Base-by-base conservation (phyloP, 1,284 basidiomycete species). In the Cryptococcus hybrid region DNA sequence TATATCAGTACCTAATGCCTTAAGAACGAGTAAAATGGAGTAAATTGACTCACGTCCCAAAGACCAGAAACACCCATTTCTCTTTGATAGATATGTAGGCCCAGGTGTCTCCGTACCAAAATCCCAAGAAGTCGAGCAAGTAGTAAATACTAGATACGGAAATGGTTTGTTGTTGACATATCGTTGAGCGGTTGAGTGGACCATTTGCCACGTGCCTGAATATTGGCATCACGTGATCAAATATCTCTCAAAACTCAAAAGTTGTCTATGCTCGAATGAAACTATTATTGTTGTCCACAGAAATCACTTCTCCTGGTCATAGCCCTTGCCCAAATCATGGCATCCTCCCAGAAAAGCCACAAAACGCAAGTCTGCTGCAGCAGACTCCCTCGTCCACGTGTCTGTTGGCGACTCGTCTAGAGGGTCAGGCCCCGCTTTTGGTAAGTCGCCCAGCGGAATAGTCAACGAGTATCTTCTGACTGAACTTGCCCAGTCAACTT, bases 361-460 rank as follows among this genome's bases (percentile, higher is more conserved):
- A 67, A 47, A 73, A 58, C 62, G 71, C 36, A 75, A 73, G 61
- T 73, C 73, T 8, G 52, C 58, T 30, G 66, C 63, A 24, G 54
- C 47, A 8, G 57, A 58, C 18, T 7, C 43, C 18, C 34, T 48
- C 24, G 1, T 47, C 3, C 34, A 48, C 3, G 7, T 47, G 18
- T 15, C 24, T 30, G 18, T 57, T 67, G 11, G 51, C 59, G 13
- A 63, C 71, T 12, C 48, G 57, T 8, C 55, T 69, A 24, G 65
- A 56, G 11, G 78, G 80, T 74, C 84, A 51, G 88, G 88, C 13
- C 89, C 89, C 57, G 82, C 87, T 36, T 83, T 91, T 64, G 88
- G 89, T 89, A 71, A 72, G 83, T 78, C 61, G 60, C 63, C 58
- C 64, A 64, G 51, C 57, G 15, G 13, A 48, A 7, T 34, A 12